Base-by-base conservation (phyloP, 2,329 filamentous ascomycete species). In the Curvularia eragrostidis region DNA sequence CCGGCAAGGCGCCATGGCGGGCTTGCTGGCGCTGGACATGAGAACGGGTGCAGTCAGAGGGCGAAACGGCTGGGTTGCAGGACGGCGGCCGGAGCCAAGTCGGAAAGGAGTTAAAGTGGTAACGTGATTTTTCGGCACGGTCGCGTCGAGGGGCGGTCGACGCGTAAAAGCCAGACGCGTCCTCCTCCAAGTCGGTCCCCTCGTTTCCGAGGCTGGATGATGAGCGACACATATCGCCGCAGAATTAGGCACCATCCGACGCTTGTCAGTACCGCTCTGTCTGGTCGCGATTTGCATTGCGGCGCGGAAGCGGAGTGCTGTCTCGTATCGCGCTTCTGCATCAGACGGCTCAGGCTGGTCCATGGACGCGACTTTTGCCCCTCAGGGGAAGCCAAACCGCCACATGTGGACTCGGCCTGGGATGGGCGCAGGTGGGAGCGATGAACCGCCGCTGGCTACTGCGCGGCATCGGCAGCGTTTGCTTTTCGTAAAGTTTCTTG, bases 381-480 rank as follows among this genome's bases (percentile, higher is more conserved):
- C 65, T 61, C 68, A 73, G 69, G 69, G 66, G 71, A 56, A 63
- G 55, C 59, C 52, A 65, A 65, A 65, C 63, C 61, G 64, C 58
- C 63, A 62, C 58, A 62, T 61, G 43, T 58, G 21, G 46, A 60
- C 53, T 64, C 61, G 58, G 56, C 61, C 26, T 55, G 24, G 26
- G 53, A 43, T 46, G 57, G n/a, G n/a, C n/a, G n/a, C n/a, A n/a
- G n/a, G n/a, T n/a, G n/a, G n/a, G n/a, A 48, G 66, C 65, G 61
- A 63, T 68, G 67, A 60, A 59, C 68, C 54, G 64, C 51, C 52
- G 58, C 55, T 72, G 68, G 69, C 65, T 69, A 62, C 66, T 71
- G 68, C 71, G 66, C 66, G 52, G 67, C 62, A 54, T 50, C 55
- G 56, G 56, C 59, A 55, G 36, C 36, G 53, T 59, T 65, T 67